These are phyloP conservation scores for Pichia sp. DNA, from an alignment of 1,139 yeast genomes.

Conservation along the genomic window DNA sequence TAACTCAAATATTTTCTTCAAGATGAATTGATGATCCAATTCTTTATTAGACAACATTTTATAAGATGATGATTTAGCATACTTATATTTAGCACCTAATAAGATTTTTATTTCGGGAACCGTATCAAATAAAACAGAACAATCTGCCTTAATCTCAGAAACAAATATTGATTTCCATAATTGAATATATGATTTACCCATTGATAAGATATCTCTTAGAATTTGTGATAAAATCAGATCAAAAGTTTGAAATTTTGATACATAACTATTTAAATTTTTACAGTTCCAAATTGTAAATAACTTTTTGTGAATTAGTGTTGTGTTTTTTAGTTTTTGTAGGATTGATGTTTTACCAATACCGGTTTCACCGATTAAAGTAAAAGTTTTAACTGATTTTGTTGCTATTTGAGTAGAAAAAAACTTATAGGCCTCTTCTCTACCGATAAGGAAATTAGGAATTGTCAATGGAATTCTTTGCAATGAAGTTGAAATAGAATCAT, in stretches of 20 bases:
- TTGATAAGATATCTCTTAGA: constrained; percentile 39
- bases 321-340: constrained; percentile 37
- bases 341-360: constrained; percentile 47
- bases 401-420: constrained; percentile 29
- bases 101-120: constrained; percentile 43
- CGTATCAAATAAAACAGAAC: constrained; percentile 37
- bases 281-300: constrained; percentile 42
- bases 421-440: constrained; percentile 33
- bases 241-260: constrained; percentile 29
- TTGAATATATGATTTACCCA: constrained; percentile 34
- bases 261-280: constrained; percentile 25
- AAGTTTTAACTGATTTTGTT: constrained; percentile 29
- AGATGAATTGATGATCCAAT: constrained; percentile 38
- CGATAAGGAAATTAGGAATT: constrained; percentile 33
- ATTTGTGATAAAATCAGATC: constrained; percentile 36
- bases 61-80: constrained; percentile 25
- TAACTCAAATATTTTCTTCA: constrained; percentile 39
- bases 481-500: background rate
- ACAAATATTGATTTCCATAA: constrained; percentile 41
- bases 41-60: constrained; percentile 28
- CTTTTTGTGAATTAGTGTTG: constrained; percentile 34
- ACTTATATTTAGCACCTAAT: constrained; percentile 39
- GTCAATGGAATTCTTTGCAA: constrained; percentile 20
- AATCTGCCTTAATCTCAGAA: constrained; percentile 38
- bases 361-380: constrained; percentile 39